phyloP scores from a whole-genome alignment of 176 grass and related monocot species.

The Oryza glaberrima region DNA sequence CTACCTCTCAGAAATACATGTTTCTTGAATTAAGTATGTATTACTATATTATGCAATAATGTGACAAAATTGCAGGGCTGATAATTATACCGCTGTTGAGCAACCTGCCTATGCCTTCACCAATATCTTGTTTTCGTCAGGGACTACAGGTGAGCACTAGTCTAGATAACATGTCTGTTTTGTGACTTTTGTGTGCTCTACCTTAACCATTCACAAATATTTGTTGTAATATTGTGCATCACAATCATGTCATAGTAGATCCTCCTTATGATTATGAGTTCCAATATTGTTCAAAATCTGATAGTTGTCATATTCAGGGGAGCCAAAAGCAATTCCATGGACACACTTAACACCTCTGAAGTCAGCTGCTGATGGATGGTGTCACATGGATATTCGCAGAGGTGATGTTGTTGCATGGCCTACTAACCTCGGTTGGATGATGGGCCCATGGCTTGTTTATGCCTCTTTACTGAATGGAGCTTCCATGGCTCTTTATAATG shows the following conservation, averaged over 20 bases:
- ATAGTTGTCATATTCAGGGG: constrained; percentile 59
- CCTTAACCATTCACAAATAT: constrained; percentile 22
- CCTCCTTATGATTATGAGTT: constrained; percentile 33
- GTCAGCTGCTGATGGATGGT: constrained; percentile 96
- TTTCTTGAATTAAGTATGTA: constrained; percentile 16
- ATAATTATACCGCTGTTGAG: constrained; percentile 59
- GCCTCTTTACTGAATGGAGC: constrained; percentile 91
- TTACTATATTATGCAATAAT: constrained; percentile 15
- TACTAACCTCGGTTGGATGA: constrained; percentile 99
- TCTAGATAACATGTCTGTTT: constrained; percentile 14
- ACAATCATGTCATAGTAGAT: neutral
- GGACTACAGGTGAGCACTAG: constrained; percentile 76
- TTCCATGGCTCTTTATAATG: constrained; percentile 93
- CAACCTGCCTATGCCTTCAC: constrained; percentile 78
- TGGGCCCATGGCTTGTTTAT: constrained; percentile 99
- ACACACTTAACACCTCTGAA: constrained; percentile 89
- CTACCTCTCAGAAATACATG: neutral
- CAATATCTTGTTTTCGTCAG: constrained; percentile 94
- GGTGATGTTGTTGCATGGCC: constrained; percentile 98
- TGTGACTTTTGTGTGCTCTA: constrained; percentile 3
- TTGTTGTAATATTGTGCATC: neutral
- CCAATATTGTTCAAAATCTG: constrained; percentile 2
- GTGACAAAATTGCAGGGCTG: constrained; percentile 53
- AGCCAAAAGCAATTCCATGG: constrained; percentile 98
- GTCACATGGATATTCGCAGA: constrained; percentile 89